phyloP scores from a whole-genome alignment of 306 rosid genomes.

The Trifolium fragiferum region DNA sequence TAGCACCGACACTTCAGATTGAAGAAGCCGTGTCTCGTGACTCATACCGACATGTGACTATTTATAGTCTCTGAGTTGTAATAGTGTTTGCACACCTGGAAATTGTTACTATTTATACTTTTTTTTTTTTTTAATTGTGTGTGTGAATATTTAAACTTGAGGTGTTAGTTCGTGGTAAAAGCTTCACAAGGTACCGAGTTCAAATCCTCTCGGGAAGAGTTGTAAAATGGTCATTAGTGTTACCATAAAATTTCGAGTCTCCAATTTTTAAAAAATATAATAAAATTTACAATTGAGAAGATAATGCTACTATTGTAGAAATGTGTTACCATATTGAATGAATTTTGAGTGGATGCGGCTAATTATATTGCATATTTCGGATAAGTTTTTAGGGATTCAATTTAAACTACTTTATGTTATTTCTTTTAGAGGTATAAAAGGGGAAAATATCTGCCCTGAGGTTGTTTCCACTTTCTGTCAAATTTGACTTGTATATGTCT shows the following conservation, averaged over 20 bases:
- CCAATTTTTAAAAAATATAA: too few species aligned
- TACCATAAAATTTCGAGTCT: too few species aligned
- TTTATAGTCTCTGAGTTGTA: slow-evolving; percentile 5
- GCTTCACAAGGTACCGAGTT: too few species aligned
- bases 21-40: not conserved
- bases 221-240: too few species aligned
- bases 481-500: slow-evolving; percentile 2
- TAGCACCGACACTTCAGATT: not conserved
- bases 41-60: not conserved
- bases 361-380: slow-evolving; percentile 5
- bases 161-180: too few species aligned
- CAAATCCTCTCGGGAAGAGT: too few species aligned
- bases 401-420: not conserved
- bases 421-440: not conserved
- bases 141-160: not conserved
- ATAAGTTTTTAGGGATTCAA: not conserved
- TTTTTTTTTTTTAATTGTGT: not conserved
- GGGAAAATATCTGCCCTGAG: not conserved
- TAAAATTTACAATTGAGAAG: not conserved
- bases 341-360: not conserved
- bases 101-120: not conserved
- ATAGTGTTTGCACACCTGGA: not conserved
- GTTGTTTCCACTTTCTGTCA: slow-evolving; percentile 12
- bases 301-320: not conserved
- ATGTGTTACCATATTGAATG: slow-evolving; percentile 8